These are phyloP conservation scores for Strobilomyces dryophilus DNA, from an alignment of 768 basidiomycete genomes.

Conservation along the genomic window DNA sequence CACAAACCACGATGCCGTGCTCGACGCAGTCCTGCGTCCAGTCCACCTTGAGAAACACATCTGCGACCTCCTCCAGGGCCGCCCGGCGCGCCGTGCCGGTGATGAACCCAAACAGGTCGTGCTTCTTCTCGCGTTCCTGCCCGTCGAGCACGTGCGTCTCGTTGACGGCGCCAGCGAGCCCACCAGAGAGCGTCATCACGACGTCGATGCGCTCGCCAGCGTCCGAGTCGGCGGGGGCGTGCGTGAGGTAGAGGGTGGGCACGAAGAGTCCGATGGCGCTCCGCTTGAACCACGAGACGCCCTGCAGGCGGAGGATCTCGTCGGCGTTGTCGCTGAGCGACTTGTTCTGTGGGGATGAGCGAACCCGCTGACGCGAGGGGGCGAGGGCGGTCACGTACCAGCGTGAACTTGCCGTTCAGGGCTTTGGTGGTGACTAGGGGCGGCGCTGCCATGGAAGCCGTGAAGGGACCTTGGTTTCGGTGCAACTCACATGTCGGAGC, in stretches of 20 bases:
- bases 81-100: background rate
- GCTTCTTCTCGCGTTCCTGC: conserved; percentile 44
- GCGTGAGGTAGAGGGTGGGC: conserved; percentile 57
- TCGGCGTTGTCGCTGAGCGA: conserved; percentile 58
- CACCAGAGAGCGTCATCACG: conserved; percentile 60
- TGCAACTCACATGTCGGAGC: too few species aligned
- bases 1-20: background rate
- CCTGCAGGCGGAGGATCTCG: conserved; percentile 63
- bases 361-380: background rate
- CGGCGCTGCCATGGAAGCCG: conserved; percentile 58
- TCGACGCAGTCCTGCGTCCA: background rate
- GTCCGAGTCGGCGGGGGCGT: conserved; percentile 51
- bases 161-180: conserved; percentile 45
- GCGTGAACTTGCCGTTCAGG: conserved; percentile 55
- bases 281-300: conserved; percentile 68
- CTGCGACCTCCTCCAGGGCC: background rate
- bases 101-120: conserved; percentile 61
- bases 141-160: conserved; percentile 56
- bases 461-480: too few species aligned
- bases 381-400: conserved; percentile 39
- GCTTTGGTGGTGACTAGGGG: conserved; percentile 53
- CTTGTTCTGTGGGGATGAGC: conserved; percentile 52
- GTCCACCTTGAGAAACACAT: background rate
- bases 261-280: conserved; percentile 53
- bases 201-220: conserved; percentile 64